A percentile compares a stretch with the other conserved stretches of the same genome.
Evolutionary conservation across 1,284 basidiomycete genomes (phyloP).

Genomic region (Malassezia obtusa): DNA sequence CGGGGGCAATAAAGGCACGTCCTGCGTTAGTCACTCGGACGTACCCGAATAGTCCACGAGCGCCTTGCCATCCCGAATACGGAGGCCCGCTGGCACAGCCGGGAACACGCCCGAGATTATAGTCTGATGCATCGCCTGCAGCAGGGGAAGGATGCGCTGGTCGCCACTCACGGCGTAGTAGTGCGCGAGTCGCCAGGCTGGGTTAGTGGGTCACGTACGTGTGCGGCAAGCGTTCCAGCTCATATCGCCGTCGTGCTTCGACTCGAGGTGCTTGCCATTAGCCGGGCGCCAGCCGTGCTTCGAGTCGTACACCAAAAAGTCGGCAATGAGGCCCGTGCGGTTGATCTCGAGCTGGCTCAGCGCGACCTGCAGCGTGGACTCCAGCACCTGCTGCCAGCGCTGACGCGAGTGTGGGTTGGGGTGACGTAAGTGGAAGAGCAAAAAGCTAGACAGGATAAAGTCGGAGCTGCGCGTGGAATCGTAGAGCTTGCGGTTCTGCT

Average conservation of each 20-base stretch:
- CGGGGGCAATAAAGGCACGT: conserved; percentile 38
- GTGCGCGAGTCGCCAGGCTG: conserved; percentile 34
- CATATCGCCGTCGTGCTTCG: conserved; percentile 30
- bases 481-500: conserved; percentile 22
- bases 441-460: conserved; percentile 33
- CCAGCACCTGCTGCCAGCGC: conserved; percentile 28
- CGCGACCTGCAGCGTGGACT: conserved; percentile 22
- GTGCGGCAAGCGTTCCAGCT: conserved; percentile 43
- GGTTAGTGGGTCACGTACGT: conserved; percentile 6
- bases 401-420: conserved; percentile 15
- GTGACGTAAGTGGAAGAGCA: conserved; percentile 26
- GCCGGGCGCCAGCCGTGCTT: conserved; percentile 20
- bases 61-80: conserved; percentile 16
- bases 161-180: conserved; percentile 35
- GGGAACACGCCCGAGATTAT: conserved; percentile 23
- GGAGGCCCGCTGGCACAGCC: conserved; percentile 28
- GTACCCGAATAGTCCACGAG: conserved; percentile 27
- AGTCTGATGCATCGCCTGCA: conserved; percentile 25
- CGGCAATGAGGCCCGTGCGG: conserved; percentile 26
- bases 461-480: conserved; percentile 30
- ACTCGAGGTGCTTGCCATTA: conserved; percentile 27
- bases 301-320: conserved; percentile 26
- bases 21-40: conserved; percentile 7
- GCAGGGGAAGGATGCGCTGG: conserved; percentile 24
- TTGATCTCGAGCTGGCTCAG: conserved; percentile 3